Base-by-base conservation (phyloP, 106 monocot species). In the Dioscorea dumetorum region DNA sequence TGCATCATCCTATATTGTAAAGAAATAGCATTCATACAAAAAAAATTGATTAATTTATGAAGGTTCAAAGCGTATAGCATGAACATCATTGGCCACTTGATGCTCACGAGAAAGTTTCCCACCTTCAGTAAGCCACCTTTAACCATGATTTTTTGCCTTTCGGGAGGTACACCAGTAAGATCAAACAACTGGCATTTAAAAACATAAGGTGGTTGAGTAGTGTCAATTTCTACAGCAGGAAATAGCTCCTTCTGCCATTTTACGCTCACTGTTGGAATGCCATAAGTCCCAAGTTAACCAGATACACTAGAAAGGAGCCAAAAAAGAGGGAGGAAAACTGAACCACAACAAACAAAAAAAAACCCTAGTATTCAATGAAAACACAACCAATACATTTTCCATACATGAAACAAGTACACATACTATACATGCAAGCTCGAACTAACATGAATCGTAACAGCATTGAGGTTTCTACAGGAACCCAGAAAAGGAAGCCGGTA, bases 231-330 rank as follows among this genome's bases (percentile, higher is more conserved):
- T 22, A 97, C 79, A 49, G 73, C 80, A 34, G 78, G 73, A 79
- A 97, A 97, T 56, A 82, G 62, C 71, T 97, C 80, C 78, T 97
- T 97, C 70, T 89, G 88, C 97, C 97, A 97, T 77, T 92, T 97
- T 59, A 97, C 87, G 56, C 88, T 97, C 67, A 90, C 90, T 90
- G 85, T 52, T 61, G 23, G 5, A 49, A 60, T 54, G 0, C 54
- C 54, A 54, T 13, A 54, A 5, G 7, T 54, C 54, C 9, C 18
- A 54, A 41, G 6, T 41, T 10, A 41, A 41, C 10, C 41, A 6
- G 41, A 41, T 41, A 41, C 6, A 41, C 0, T 41, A 8, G 41
- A 41, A 10, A 41, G 41, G 41, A 41, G 10, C 41, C 41, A 41
- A 41, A 41, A 41, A 5, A 41, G 10, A 41, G 41, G 3, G n/a